Conservation (phyloP, 164 flowering plant genomes). For the Litsea cubeba region DNA sequence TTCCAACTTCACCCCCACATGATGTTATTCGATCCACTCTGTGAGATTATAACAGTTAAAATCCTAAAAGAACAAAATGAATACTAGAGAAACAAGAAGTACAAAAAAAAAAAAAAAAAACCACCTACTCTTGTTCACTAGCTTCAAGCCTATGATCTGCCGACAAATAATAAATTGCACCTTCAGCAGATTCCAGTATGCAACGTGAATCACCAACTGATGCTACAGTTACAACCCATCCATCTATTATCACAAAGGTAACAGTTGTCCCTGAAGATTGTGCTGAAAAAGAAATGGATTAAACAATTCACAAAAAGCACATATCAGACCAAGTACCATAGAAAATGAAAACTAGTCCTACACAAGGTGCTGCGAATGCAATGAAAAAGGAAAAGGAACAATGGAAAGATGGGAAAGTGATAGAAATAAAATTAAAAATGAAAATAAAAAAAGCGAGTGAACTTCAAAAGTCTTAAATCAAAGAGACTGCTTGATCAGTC, state of each 20-base stretch:
- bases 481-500: no score
- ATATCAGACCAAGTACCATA: neutral
- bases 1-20: slow-evolving; percentile 98
- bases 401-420: no score
- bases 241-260: slow-evolving; percentile 89
- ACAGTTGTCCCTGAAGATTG: slow-evolving; percentile 95
- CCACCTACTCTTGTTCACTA: slow-evolving; percentile 89
- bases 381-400: neutral
- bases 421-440: no score
- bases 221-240: slow-evolving; percentile 90
- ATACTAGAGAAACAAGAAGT: neutral
- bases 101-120: neutral
- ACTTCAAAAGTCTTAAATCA: no score
- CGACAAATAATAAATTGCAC: slow-evolving; percentile 64
- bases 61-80: neutral
- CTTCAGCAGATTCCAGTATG: slow-evolving; percentile 93
- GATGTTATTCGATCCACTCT: slow-evolving; percentile 84
- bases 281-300: slow-evolving; percentile 35
- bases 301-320: neutral
- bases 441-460: no score
- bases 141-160: slow-evolving; percentile 94
- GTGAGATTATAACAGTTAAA: slow-evolving; percentile 14
- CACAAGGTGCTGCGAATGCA: neutral
- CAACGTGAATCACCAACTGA: slow-evolving; percentile 98
- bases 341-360: neutral